A percentile compares a stretch with the other conserved stretches of the same genome.
phyloP scores from a whole-genome alignment of 1,284 basidiomycete species.

The Apiotrichum brassicae region DNA sequence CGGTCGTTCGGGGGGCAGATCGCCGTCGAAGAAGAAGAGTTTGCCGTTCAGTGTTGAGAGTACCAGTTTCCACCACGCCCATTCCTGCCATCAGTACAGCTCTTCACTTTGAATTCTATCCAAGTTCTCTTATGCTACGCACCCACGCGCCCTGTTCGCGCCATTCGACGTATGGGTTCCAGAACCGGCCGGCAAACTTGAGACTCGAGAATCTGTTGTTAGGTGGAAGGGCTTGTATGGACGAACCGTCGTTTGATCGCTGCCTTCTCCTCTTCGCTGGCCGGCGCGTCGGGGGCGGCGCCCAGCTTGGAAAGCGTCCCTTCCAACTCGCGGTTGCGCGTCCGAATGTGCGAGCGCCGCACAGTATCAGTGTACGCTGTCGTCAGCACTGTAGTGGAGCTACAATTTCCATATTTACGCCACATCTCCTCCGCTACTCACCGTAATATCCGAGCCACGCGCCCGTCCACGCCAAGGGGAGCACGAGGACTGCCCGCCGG shows the following conservation, averaged over 20 bases:
- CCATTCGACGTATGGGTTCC: conserved; percentile 51
- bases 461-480: conserved; percentile 41
- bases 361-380: conserved; percentile 45
- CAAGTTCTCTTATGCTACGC: conserved; percentile 5
- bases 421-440: conserved; percentile 9
- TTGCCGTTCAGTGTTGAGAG: conserved; percentile 41
- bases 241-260: conserved; percentile 43
- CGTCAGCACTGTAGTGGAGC: not conserved
- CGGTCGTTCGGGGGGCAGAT: conserved; percentile 32
- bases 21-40: conserved; percentile 37
- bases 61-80: conserved; percentile 43
- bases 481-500: conserved; percentile 29
- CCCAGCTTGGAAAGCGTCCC: conserved; percentile 20
- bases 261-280: conserved; percentile 41
- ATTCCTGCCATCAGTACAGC: conserved; percentile 36
- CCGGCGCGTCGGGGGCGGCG: conserved; percentile 10
- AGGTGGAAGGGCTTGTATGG: no score
- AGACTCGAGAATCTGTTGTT: conserved; percentile 32
- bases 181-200: conserved; percentile 40
- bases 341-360: conserved; percentile 35
- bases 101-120: no score
- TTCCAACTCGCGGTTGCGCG: conserved; percentile 24
- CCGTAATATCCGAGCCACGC: conserved; percentile 44
- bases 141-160: conserved; percentile 51
- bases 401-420: no score